Evolutionary conservation across 2,329 filamentous ascomycete species (phyloP).

Genomic region (Aureobasidium sp.): DNA sequence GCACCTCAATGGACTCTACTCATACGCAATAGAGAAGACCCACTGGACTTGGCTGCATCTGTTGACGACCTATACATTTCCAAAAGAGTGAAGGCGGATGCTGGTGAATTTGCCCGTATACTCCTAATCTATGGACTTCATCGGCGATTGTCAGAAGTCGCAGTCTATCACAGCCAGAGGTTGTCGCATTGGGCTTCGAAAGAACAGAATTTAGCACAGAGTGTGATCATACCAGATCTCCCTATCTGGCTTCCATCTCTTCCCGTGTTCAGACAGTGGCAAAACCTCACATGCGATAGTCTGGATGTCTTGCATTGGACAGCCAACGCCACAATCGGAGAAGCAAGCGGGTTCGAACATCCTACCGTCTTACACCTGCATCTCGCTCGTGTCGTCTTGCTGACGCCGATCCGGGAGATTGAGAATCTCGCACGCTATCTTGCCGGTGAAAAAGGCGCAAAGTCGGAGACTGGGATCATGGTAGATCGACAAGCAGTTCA

Average conservation of each 20-base stretch:
- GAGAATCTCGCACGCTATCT: conserved; percentile 31
- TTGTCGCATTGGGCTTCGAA: conserved; percentile 34
- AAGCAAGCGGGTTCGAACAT: conserved; percentile 46
- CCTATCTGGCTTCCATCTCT: conserved; percentile 32
- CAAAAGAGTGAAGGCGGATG: conserved; percentile 37
- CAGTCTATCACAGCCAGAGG: conserved; percentile 38
- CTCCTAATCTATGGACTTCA: conserved; percentile 46
- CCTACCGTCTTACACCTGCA: conserved; percentile 51
- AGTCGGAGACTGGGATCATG: not conserved
- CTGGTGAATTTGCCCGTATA: conserved; percentile 45
- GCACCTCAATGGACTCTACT: not conserved
- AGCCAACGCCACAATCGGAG: conserved; percentile 47
- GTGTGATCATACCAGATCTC: not conserved
- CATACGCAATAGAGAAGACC: not conserved
- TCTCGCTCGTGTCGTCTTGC: conserved; percentile 45
- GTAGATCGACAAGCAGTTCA: conserved; percentile 30
- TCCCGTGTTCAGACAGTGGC: conserved; percentile 43
- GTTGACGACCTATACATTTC: conserved; percentile 39
- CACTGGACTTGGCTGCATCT: not conserved
- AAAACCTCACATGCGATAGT: conserved; percentile 41
- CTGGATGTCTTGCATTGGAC: conserved; percentile 54
- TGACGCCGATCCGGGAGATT: conserved; percentile 44
- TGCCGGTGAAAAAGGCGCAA: not conserved
- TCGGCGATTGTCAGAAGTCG: conserved; percentile 44
- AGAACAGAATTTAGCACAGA: not conserved